phyloP scores from a whole-genome alignment of 176 grass and related monocot species.

The Carex parvula region DNA sequence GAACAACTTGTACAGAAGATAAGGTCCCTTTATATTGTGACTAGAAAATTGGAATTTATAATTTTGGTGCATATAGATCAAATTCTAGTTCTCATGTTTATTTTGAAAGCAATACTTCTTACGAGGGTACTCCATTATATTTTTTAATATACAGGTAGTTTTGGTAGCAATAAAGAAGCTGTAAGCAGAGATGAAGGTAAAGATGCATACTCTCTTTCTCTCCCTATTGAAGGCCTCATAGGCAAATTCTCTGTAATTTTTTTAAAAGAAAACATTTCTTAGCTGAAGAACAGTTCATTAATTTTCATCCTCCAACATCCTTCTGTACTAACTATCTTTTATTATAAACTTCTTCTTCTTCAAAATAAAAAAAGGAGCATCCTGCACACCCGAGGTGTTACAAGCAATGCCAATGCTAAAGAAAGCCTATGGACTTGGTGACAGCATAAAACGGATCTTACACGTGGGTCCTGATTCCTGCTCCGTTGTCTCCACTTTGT shows the following conservation, averaged over 20 bases:
- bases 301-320: not conserved
- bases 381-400: slow-evolving; percentile 83
- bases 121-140: not conserved
- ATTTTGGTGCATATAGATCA: too few species aligned
- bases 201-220: not conserved
- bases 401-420: slow-evolving; percentile 74
- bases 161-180: slow-evolving; percentile 51
- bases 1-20: not conserved
- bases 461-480: slow-evolving; percentile 89
- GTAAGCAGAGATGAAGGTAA: slow-evolving; percentile 59
- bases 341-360: not conserved
- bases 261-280: not conserved
- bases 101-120: not conserved
- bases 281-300: not conserved
- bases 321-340: slow-evolving; percentile 19
- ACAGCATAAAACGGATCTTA: slow-evolving; percentile 53
- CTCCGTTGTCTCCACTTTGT: slow-evolving; percentile 72
- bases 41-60: too few species aligned
- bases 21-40: not conserved
- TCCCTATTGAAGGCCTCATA: not conserved
- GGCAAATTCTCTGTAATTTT: not conserved
- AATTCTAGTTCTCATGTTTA: too few species aligned
- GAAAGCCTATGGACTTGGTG: slow-evolving; percentile 60
- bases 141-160: slow-evolving; percentile 52
- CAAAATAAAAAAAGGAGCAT: slow-evolving; percentile 45